Base-by-base conservation (phyloP, 2,329 filamentous ascomycete genomes). In the Alternaria sp. region DNA sequence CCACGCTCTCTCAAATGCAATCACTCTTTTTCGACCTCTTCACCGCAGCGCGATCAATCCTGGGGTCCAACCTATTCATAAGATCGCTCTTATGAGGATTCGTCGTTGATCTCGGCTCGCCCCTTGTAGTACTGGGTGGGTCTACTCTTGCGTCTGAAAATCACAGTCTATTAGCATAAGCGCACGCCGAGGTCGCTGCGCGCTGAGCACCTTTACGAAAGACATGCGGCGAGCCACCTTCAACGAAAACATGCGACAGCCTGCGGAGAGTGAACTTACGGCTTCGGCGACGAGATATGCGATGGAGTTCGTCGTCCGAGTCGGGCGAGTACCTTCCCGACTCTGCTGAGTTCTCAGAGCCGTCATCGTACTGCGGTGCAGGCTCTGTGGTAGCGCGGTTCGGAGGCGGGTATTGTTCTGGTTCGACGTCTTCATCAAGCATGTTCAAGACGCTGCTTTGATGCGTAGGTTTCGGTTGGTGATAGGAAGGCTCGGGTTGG, bases 11-110 rank as follows among this genome's bases (percentile, higher is more conserved):
- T 53, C 20, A 53, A 9, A 4, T 0, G 18, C 28, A 53, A 15
- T 58, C 55, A 10, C 37, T 58, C 54, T 25, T 61, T 20, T 25
- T 57, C 7, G 23, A 45, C n/a, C 14, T 58, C 56, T 64, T 69
- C 9, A 23, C 57, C 8, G 55, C 61, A 11, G 43, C 41, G 5
- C 55, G 20, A 55, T 71, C 64, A 7, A 72, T 64, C 30, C 60
- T 64, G 5, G 67, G 68, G 45, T 73, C 67, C n/a, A 74, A 25
- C 53, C 67, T 33, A 21, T 70, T 68, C 58, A 72, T 23, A 5
- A 70, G 60, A 11, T 49, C 60, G 15, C 55, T 67, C 26, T 61
- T 59, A 30, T 67, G 51, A 20, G 68, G 46, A 41, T 64, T 65
- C 15, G 56, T 46, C 1, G 65, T 64, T 14, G 61, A 59, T 21